Base-by-base conservation (phyloP, 1,139 yeast genomes). In the Magnusiomyces ingens region DNA sequence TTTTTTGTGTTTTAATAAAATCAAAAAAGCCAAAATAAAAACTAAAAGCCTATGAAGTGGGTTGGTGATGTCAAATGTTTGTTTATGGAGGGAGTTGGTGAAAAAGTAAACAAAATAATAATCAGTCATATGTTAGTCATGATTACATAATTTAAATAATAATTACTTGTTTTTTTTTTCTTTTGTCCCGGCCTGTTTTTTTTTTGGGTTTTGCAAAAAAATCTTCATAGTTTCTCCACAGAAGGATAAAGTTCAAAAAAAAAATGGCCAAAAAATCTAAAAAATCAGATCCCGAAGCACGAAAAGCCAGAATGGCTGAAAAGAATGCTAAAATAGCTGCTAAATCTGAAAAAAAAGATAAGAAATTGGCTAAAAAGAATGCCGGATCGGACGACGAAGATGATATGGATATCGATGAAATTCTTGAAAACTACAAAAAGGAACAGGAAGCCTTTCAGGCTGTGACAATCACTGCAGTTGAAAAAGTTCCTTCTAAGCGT, bases 211-310 rank as follows among this genome's bases (percentile, higher is more conserved):
- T 32, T 17, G 40, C 18, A 40, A 35, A n/a, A n/a, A n/a, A n/a
- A n/a, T n/a, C 8, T 19, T 11, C 18, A 36, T 47, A 13, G 37
- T 19, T 19, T 8, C 21, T n/a, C 36, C 26, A 3, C 29, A 12
- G 32, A 22, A 41, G 19, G 1, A 49, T 18, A 44, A n/a, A n/a
- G n/a, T n/a, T n/a, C n/a, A 26, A 5, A 26, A 26, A 26, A 26
- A 42, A 12, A 17, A 85, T 87, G 95, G 95, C 90, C 12, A 90
- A 88, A 72, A 90, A 89, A 72, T 85, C 86, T 71, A 88, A 87
- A 70, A 88, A 88, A 71, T 87, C 88, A 70, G 82, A 87, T 58
- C 89, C 89, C 69, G 96, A 88, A 50, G 89, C 95, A 62, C 89
- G 90, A 70, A 90, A 90, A 78, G 95, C 94, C 35, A 80, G 96